Base-by-base conservation (phyloP, 73 alveolate species). In the Halteria grandinella region DNA sequence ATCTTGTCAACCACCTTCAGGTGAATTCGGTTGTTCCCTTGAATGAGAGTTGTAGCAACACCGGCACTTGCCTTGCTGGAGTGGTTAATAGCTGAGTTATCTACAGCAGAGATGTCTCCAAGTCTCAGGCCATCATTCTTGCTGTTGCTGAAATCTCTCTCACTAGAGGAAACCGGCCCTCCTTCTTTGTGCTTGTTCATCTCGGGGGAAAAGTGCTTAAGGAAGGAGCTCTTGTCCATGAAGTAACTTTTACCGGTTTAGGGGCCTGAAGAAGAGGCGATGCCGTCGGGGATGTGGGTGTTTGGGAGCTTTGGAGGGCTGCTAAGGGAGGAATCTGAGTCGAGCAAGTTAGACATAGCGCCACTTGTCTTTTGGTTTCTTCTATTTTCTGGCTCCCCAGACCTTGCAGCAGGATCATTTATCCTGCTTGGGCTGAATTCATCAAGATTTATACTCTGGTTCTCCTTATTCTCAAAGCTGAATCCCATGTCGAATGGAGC, bases 1-100 rank as follows among this genome's bases (percentile, higher is more conserved):
- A 80, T 40, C 44, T 80, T 80, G 47, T 80, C 79, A 14, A 80
- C 79, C 28, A 70, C 79, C 17, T 47, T 49, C 25, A 49, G 55
- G 18, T n/a, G 6, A 2, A 49, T n/a, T 43, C 57, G 31, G 34
- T 48, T 70, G 64, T 48, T 48, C 7, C 24, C 41, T 6, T 23
- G 41, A 44, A 3, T 50, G 12, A 40, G 24, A 1, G 31, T 33
- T 18, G 52, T 7, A 7, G 43, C 47, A 28, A 27, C 32, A 18
- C 29, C 27, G 3, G 64, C 50, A 66, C 80, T 66, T n/a, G n/a
- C n/a, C 34, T 44, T 57, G 43, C 43, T 39, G 8, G 25, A 39
- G 14, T 52, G 49, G 14, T 11, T 5, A 32, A 57, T 57, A 34
- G 29, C 33, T 20, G 36, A 12, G 18, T n/a, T 17, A 20, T 44